phyloP scores from a whole-genome alignment of 2,329 filamentous ascomycete genomes.

The Cladosporium sp. region DNA sequence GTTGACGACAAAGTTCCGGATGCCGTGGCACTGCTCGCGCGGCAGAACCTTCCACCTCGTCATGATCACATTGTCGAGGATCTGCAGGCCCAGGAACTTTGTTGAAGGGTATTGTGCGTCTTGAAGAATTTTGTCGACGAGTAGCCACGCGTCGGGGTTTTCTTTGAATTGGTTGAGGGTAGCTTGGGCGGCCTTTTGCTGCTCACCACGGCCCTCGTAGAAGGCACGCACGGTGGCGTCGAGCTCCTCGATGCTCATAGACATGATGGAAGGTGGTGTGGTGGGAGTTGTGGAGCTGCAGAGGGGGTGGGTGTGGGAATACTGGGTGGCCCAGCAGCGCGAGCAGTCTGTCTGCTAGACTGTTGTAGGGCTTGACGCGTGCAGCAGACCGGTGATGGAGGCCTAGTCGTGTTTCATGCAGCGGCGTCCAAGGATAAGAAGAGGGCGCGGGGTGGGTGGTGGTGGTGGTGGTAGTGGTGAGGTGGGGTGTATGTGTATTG shows the following conservation, averaged over 20 bases:
- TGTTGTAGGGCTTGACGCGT: constrained; percentile 24
- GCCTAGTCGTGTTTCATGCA: constrained; percentile 26
- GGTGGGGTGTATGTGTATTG: neutral
- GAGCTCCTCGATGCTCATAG: constrained; percentile 81
- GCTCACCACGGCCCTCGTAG: constrained; percentile 92
- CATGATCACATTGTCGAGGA: constrained; percentile 96
- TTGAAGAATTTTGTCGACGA: constrained; percentile 94
- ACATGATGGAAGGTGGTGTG: constrained; percentile 40
- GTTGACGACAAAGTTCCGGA: constrained; percentile 97
- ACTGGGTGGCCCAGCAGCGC: constrained; percentile 16
- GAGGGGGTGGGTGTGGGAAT: constrained; percentile 11
- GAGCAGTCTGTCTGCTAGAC: constrained; percentile 20
- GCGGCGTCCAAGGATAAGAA: constrained; percentile 10
- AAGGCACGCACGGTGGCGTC: constrained; percentile 95
- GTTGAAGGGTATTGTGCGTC: constrained; percentile 91
- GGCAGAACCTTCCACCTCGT: constrained; percentile 98
- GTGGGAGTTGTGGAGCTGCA: neutral
- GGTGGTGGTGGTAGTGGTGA: constrained; percentile 6
- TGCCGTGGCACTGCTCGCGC: constrained; percentile 92
- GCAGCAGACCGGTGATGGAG: constrained; percentile 26
- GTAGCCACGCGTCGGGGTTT: constrained; percentile 94
- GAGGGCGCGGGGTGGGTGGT: neutral
- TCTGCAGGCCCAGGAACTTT: constrained; percentile 94
- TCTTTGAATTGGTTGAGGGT: constrained; percentile 98
- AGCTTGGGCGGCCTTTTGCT: constrained; percentile 94